Conservation (phyloP, 2,329 filamentous ascomycete genomes). For the Verticillium dahliae region DNA sequence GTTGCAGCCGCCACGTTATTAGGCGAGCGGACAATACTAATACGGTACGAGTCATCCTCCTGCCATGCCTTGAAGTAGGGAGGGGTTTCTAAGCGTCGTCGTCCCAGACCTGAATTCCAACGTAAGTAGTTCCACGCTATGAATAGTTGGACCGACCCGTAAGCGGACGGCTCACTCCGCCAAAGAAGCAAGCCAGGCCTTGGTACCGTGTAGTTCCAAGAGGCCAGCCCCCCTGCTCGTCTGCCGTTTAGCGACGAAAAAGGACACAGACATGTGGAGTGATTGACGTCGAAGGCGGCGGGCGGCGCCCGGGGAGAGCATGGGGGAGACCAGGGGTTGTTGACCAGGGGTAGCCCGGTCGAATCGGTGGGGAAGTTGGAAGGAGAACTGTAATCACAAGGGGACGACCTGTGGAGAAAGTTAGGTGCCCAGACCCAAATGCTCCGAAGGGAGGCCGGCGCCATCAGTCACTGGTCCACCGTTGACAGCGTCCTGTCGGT, state of each 20-base stretch:
- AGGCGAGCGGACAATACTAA: neutral
- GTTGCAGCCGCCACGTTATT: neutral
- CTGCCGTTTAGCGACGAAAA: neutral
- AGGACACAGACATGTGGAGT: neutral
- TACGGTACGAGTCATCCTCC: neutral
- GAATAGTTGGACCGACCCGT: neutral
- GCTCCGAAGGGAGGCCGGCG: neutral
- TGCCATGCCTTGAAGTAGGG: neutral
- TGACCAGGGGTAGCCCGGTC: neutral
- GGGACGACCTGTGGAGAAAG: neutral
- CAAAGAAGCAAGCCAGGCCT: neutral
- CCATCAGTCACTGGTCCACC: neutral
- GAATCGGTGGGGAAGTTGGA: neutral
- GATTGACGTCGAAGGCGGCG: neutral
- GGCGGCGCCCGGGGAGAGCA: neutral
- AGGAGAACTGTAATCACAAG: neutral
- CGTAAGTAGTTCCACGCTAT: neutral
- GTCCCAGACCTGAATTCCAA: neutral
- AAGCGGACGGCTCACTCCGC: neutral
- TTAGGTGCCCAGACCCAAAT: neutral
- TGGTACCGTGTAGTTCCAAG: neutral
- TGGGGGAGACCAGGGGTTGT: neutral
- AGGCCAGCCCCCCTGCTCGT: neutral
- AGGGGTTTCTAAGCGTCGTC: neutral
- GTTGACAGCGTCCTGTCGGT: neutral